A percentile compares a stretch with the other conserved stretches of the same genome.
Conservation (phyloP, 2,329 filamentous ascomycete genomes). For the Neonectria neomacrospora region DNA sequence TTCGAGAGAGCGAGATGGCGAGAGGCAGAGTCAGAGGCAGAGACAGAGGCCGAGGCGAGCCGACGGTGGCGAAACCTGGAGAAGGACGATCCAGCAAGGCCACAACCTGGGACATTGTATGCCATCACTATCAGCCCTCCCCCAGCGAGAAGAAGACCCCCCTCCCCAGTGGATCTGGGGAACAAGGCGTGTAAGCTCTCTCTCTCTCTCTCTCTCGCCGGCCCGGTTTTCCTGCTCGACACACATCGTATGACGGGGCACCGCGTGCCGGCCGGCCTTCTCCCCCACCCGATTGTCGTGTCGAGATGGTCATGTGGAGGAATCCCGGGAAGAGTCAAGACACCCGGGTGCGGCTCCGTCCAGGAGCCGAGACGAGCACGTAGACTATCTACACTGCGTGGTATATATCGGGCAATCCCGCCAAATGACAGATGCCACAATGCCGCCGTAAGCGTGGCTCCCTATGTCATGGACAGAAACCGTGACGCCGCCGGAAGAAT, state of each 20-base stretch:
- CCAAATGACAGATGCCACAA: constrained; percentile 1
- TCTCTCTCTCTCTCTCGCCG: constrained; percentile 23
- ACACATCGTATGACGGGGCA: constrained; percentile 42
- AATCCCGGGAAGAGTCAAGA: constrained; percentile 24
- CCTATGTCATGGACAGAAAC: not conserved
- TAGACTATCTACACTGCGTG: too few species aligned
- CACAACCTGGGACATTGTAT: constrained; percentile 18
- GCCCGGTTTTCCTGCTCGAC: constrained; percentile 30
- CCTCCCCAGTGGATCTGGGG: constrained; percentile 18
- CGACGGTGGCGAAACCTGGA: constrained; percentile 20
- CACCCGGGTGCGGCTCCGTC: constrained; percentile 22
- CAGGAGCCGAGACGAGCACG: constrained; percentile 1
- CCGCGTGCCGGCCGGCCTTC: constrained; percentile 28
- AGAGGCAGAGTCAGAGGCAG: constrained; percentile 17
- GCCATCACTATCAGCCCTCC: constrained; percentile 4
- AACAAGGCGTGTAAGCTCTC: constrained; percentile 4
- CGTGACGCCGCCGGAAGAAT: not conserved
- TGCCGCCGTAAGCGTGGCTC: constrained; percentile 1
- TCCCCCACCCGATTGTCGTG: constrained; percentile 34
- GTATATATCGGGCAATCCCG: constrained; percentile 18
- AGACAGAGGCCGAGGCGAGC: too few species aligned
- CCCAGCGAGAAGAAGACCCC: not conserved
- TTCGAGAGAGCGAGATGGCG: constrained; percentile 26
- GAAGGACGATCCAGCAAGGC: not conserved
- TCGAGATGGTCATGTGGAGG: constrained; percentile 41